Evolutionary conservation across 805 yeast genomes (phyloP), one percentile per base, ranked within the genome.

Genomic region (Scheffersomyces ergatensis): DNA sequence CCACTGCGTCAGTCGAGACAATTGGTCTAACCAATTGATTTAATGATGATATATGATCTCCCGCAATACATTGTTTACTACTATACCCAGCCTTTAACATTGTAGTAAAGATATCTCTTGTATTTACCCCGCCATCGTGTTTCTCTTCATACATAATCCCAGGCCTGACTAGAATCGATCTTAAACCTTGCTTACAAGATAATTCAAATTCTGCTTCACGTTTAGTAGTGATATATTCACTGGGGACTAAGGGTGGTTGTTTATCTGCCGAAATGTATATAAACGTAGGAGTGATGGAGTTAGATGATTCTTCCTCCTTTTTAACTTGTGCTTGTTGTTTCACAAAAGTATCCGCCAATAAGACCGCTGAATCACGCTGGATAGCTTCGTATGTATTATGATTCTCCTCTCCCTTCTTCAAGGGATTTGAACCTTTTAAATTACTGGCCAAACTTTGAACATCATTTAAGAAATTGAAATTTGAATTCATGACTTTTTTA

Each of bases 221-320:
- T 53, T 89, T 89, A 17, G 93, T 80, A 8, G 73, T 69, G 26
- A 89, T 78, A 58, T 89, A 89, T 1, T 83, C 89, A 0, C 64
- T 53, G 1, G 93, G 92, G 5, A 85, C 63, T 17, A 83, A 62
- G 0, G 90, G 89, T 38, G 79, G 76, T 39, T 83, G 82, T 36
- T 70, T 63, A 50, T 87, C 95, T 1, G 97, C 96, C 0, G 95
- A 86, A 2, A 89, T 74, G 53, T 87, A 89, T 0, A 85, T 88
- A 54, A 83, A 7, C 6, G 32, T 29, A 14, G 32, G 32, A 29
- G n/a, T 29, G n/a, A n/a, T n/a, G n/a, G n/a, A n/a, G n/a, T n/a
- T n/a, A n/a, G 45, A 20, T 27, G 34, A 37, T 33, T 48, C 39
- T 24, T 36, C 31, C 37, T 43, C 35, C 33, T 33, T n/a, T 21